Evolutionary conservation across 163 green algal species (phyloP), one percentile per base, ranked within the genome.

Genomic region (Volvox carteri): DNA sequence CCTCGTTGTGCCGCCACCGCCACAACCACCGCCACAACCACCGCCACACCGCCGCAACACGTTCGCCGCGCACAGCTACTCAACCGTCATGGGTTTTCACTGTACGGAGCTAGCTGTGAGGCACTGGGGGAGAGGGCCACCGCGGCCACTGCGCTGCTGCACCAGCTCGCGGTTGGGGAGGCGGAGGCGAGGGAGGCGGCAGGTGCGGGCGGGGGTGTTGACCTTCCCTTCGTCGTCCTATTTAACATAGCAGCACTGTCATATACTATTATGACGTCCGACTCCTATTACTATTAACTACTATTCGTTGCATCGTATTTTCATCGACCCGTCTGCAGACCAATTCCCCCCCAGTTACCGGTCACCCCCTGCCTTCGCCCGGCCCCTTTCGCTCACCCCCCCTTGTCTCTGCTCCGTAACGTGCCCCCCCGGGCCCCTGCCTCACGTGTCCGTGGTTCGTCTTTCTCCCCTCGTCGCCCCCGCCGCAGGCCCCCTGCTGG

Each of bases 41-140:
- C n/a, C n/a, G n/a, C n/a, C n/a, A n/a, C n/a, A n/a, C n/a, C n/a
- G n/a, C n/a, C n/a, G n/a, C n/a, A n/a, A n/a, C n/a, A n/a, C 35
- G 14, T 16, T 68, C 56, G 7, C 41, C 60, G 23, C 60, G n/a
- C 41, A 14, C 78, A 86, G 78, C 78, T 86, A 60, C 78, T 86
- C 1, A 58, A 86, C 28, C 78, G 78, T 37, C 78, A 86, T 62
- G 78, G 78, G 25, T 86, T 86, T 60, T 67, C 60, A 0, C 78
- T 86, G 78, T 86, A 35, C 41, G 78, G 78, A 2, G 25, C 1
- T 42, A 35, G 35, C 78, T 86, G 78, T 50, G 78, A 86, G 78
- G 60, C 60, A 19, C 78, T 48, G n/a, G 41, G 60, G 37, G 78
- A 86, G 58, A 62, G 78, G 4, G 60, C n/a, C 28, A 86, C 78